Evolutionary conservation across 2,329 filamentous ascomycete genomes (phyloP).

Genomic region (Cytospora schulzeri): DNA sequence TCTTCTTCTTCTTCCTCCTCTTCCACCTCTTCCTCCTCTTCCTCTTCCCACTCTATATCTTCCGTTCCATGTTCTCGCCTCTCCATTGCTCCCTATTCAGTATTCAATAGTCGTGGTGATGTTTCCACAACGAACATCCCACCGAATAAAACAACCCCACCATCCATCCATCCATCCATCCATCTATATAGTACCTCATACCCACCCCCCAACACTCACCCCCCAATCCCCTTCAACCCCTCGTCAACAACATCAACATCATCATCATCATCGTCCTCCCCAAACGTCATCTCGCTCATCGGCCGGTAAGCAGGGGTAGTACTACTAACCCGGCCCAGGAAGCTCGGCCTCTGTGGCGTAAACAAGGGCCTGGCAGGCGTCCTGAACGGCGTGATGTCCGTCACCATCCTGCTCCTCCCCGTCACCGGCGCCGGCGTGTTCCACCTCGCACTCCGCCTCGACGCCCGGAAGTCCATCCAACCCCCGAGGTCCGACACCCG

Average conservation of each 20-base stretch:
- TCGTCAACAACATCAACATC: slow-evolving; percentile 17
- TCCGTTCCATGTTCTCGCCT: slow-evolving; percentile 1
- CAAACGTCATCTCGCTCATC: slow-evolving; percentile 26
- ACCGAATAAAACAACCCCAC: slow-evolving; percentile 9
- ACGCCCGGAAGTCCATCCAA: slow-evolving; percentile 26
- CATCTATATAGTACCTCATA: neutral
- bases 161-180: neutral
- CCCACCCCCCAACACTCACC: neutral
- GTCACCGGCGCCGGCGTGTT: slow-evolving; percentile 23
- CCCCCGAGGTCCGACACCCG: slow-evolving; percentile 23
- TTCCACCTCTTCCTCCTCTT: neutral
- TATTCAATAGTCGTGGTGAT: slow-evolving; percentile 5
- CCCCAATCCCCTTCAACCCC: neutral
- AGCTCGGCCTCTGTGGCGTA: slow-evolving; percentile 22
- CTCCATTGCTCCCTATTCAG: slow-evolving; percentile 11
- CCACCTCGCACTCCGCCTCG: slow-evolving; percentile 26
- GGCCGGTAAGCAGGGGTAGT: slow-evolving; percentile 27
- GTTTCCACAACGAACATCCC: slow-evolving; percentile 16
- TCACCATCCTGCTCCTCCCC: slow-evolving; percentile 21
- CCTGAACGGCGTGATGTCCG: slow-evolving; percentile 26
- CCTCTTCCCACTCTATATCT: neutral
- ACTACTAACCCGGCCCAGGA: slow-evolving; percentile 17
- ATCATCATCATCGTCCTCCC: slow-evolving; percentile 20
- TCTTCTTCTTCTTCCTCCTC: neutral
- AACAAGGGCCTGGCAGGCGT: slow-evolving; percentile 15